Conservation (phyloP, 441 rosid genomes). For the Aquilaria agallochum region DNA sequence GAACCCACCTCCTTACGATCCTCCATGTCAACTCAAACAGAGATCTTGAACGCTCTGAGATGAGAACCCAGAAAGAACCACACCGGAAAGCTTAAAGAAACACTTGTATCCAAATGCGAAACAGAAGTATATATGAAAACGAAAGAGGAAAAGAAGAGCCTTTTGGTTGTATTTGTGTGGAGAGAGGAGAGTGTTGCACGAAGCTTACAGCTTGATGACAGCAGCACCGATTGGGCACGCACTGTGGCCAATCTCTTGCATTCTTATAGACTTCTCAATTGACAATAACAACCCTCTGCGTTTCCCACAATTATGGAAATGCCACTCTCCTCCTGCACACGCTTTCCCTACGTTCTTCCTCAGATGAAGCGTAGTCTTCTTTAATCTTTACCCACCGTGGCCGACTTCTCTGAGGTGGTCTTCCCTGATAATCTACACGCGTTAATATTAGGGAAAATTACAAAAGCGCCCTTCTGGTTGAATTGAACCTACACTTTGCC, state of each 20-base stretch:
- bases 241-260: background rate
- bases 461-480: no score
- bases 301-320: background rate
- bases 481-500: no score
- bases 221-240: slow-evolving; percentile 12
- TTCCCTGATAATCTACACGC: no score
- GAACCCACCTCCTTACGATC: slow-evolving; percentile 54
- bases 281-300: background rate
- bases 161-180: background rate
- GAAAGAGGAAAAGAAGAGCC: background rate
- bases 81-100: background rate
- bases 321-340: slow-evolving; percentile 12
- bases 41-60: background rate
- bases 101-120: background rate
- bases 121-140: background rate
- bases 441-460: no score
- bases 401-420: no score
- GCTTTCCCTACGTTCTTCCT: background rate
- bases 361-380: no score
- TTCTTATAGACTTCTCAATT: background rate
- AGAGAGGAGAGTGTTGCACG: background rate
- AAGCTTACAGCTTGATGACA: slow-evolving; percentile 21
- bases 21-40: slow-evolving; percentile 33
- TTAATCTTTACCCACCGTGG: no score
- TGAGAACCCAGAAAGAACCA: no score